phyloP scores from a whole-genome alignment of 1,139 yeast species.

The Zygosaccharomyces sapae region DNA sequence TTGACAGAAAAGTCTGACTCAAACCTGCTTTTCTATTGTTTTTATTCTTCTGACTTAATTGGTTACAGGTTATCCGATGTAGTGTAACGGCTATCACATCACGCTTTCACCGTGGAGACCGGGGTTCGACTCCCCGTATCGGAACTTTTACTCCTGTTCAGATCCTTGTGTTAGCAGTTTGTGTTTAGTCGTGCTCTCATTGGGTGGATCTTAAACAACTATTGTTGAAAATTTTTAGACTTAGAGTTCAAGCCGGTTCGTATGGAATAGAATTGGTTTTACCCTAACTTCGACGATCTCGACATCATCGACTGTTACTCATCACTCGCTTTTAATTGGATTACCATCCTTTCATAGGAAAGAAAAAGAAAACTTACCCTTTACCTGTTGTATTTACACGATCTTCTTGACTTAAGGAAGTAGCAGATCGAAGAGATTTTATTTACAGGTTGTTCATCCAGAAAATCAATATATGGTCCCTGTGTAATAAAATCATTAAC shows the following conservation, averaged over 20 bases:
- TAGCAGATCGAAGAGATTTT: not conserved
- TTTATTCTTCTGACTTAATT: not conserved
- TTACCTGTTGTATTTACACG: too few species aligned
- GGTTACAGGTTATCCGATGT: conserved; percentile 23
- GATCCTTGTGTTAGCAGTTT: not conserved
- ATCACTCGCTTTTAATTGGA: too few species aligned
- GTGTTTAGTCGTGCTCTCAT: conserved; percentile 35
- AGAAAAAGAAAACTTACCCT: too few species aligned
- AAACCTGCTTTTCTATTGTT: too few species aligned
- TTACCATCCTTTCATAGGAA: too few species aligned
- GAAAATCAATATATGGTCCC: conserved; percentile 1
- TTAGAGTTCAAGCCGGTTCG: not conserved
- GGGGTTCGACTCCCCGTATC: conserved; percentile 41
- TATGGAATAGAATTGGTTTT: not conserved
- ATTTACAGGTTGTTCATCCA: conserved; percentile 6
- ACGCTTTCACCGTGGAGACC: conserved; percentile 40
- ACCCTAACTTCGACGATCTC: too few species aligned
- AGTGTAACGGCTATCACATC: conserved; percentile 39
- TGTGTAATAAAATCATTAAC: not conserved
- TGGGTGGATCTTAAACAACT: conserved; percentile 14
- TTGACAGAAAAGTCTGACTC: too few species aligned
- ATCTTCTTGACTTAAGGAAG: not conserved
- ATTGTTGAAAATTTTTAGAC: not conserved
- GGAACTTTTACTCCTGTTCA: conserved; percentile 21
- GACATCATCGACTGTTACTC: too few species aligned